A percentile compares a stretch with the other conserved stretches of the same genome.
Conservation (phyloP, 441 rosid species). For the Mallotus repandus region DNA sequence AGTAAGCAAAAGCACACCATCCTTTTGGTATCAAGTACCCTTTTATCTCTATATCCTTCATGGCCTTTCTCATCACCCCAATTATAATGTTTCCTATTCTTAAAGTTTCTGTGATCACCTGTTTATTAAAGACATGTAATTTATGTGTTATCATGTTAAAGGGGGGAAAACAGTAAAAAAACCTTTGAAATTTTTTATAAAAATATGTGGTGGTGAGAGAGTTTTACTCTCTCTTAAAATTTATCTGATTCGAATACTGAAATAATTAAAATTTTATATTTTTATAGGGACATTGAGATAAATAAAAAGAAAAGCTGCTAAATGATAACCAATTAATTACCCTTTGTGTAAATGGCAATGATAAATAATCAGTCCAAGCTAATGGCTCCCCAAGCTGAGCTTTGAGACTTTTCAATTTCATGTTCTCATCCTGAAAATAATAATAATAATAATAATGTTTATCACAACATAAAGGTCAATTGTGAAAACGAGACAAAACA, state of each 20-base stretch:
- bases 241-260: no score
- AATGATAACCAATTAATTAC: conserved; percentile 31
- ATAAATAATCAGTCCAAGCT: conserved; percentile 77
- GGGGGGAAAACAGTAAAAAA: no score
- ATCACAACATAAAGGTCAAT: neutral
- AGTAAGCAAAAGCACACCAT: conserved; percentile 84
- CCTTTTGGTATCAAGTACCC: conserved; percentile 89
- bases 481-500: neutral
- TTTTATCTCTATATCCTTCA: conserved; percentile 76
- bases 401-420: conserved; percentile 64
- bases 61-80: conserved; percentile 90
- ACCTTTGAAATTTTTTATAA: no score
- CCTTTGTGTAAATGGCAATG: conserved; percentile 77
- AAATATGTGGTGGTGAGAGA: no score
- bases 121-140: conserved; percentile 1
- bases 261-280: no score
- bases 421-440: conserved; percentile 89
- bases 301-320: no score
- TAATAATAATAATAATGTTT: neutral
- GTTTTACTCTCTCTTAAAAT: no score
- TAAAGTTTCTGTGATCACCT: conserved; percentile 92
- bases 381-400: conserved; percentile 57
- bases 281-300: no score
- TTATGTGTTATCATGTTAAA: no score
- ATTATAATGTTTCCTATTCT: conserved; percentile 87